Percentiles rank a stretch among this genome's conserved stretches.
phyloP scores from a whole-genome alignment of 2,329 filamentous ascomycete species.

The Trichophyton mentagrophytes region DNA sequence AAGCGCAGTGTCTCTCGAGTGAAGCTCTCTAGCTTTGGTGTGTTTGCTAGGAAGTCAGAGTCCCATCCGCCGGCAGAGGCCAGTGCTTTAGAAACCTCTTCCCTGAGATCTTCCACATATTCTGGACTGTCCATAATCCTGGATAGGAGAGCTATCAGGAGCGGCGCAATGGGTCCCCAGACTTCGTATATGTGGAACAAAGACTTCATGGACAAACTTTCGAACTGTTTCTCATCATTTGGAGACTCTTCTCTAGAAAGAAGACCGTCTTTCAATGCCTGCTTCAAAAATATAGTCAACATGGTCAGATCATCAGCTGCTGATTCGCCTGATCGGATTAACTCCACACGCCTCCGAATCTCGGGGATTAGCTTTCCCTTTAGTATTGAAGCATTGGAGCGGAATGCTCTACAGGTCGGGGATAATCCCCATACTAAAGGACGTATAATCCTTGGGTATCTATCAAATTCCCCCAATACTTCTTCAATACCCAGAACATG shows the following conservation, averaged over 20 bases:
- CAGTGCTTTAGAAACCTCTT: not conserved
- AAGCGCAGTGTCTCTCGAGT: not conserved
- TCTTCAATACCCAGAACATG: not conserved
- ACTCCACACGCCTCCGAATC: not conserved
- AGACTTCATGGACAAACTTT: not conserved
- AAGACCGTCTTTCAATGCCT: not conserved
- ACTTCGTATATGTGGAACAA: constrained; percentile 1
- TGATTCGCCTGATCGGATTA: not conserved
- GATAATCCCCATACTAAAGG: not conserved
- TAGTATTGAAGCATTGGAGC: not conserved
- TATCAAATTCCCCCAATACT: not conserved
- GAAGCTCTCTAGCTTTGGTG: not conserved
- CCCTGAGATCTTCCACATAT: not conserved
- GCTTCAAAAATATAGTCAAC: not conserved
- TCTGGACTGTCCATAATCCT: not conserved
- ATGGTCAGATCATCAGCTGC: not conserved
- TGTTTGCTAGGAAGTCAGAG: not conserved
- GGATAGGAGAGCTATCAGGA: not conserved
- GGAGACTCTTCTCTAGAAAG: not conserved
- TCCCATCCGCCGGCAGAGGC: not conserved
- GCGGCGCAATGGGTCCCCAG: not conserved
- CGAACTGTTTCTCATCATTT: not conserved
- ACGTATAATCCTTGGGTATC: not conserved
- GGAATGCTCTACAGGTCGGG: not conserved
- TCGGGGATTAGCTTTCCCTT: not conserved